Base-by-base conservation (phyloP, 148 eudicot species). In the Fallopia convolvulus region DNA sequence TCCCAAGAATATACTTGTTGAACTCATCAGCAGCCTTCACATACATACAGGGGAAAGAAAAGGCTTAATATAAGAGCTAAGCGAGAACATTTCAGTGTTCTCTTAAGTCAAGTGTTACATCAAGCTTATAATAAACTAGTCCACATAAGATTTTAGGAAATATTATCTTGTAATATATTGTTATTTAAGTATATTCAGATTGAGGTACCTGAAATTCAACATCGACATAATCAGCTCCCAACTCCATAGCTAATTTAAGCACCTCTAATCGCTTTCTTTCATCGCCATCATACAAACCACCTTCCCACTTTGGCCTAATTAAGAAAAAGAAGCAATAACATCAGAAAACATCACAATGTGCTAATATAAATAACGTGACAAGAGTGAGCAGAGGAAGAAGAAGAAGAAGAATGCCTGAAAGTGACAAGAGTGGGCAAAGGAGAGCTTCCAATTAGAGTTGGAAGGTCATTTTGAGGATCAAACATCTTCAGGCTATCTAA, bases 371-470 rank as follows among this genome's bases (percentile, higher is more conserved):
- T 1, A 5, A 5, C 6, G 4, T 17, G n/a, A 50, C 55, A 50
- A 90, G 89, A 63, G 92, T 90, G 32, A 92, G 94, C 83, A 92
- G 77, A 77, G 89, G 87, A 78, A 3, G 39, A 36, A 36, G 36
- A 33, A 33, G 36, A 33, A 33, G 39, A 36, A 36, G 10, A 75
- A 6, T 72, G 89, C 97, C 97, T 92, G 87, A 86, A 92, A 61
- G 97, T 92, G 76, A 92, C 83, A 26, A 92, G 89, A 55, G 92
- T 90, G 32, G 94, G 94, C 83, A 92, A 80, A 77, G 89, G 86
- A 78, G 89, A 88, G 15, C 32, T 76, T 60, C 79, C 80, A 49
- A 90, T 85, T 8, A 90, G 76, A 47, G 30, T 74, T 48, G 83
- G 78, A 41, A 90, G 81, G 65, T 92, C 92, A 4, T 13, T 47